Conservation (phyloP, 1,284 basidiomycete genomes). For the Cutaneotrichosporon sp. region DNA sequence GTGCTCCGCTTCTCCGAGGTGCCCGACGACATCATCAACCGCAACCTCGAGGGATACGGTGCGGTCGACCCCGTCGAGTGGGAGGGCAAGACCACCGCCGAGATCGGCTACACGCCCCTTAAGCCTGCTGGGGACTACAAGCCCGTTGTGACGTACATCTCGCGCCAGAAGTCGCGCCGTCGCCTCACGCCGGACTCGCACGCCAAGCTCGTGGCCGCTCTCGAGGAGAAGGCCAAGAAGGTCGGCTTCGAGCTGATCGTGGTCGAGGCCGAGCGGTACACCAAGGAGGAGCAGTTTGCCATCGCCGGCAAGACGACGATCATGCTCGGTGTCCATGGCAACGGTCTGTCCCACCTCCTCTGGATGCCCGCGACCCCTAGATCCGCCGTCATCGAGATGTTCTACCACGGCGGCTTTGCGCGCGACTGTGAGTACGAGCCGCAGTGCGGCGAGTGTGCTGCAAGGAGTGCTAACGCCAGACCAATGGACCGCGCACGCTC, state of each 20-base stretch:
- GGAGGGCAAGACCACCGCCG: conserved; percentile 7
- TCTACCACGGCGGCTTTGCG: conserved; percentile 51
- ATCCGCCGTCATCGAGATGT: conserved; percentile 54
- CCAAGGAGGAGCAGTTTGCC: conserved; percentile 53
- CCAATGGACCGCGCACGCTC: conserved; percentile 53
- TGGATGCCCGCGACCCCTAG: conserved; percentile 54
- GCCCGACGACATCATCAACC: conserved; percentile 45
- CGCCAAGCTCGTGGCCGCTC: conserved; percentile 60
- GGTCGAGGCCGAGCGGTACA: conserved; percentile 50
- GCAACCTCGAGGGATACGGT: conserved; percentile 50
- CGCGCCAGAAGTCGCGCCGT: conserved; percentile 63
- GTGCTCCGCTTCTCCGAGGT: conserved; percentile 67
- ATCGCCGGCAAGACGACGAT: conserved; percentile 52
- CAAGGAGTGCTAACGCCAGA: conserved; percentile 17
- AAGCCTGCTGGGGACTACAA: conserved; percentile 45
- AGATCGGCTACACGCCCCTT: conserved; percentile 16
- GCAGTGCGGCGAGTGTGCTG: conserved; percentile 27
- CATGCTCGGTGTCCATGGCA: conserved; percentile 55
- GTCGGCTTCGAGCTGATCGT: conserved; percentile 65
- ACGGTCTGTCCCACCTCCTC: conserved; percentile 54
- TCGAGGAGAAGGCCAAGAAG: conserved; percentile 60
- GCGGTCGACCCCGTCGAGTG: conserved; percentile 41
- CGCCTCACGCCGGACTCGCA: conserved; percentile 66
- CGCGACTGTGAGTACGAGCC: conserved; percentile 37
- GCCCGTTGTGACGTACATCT: conserved; percentile 73